phyloP scores from a whole-genome alignment of 768 basidiomycete genomes.

The Epithele typhae region DNA sequence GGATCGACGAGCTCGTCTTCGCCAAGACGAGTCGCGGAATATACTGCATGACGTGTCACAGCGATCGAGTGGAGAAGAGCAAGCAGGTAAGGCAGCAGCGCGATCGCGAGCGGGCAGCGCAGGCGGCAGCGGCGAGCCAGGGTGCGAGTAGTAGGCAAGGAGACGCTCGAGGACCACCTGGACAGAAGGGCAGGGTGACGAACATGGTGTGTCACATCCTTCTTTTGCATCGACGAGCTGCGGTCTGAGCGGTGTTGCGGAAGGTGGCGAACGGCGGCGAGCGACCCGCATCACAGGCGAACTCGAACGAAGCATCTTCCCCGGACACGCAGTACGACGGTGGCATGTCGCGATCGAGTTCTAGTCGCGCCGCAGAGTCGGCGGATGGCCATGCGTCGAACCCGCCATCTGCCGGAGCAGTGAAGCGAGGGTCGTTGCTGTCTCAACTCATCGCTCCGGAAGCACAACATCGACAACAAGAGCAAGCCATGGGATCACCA shows the following conservation, averaged over 20 bases:
- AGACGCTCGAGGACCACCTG: slow-evolving; percentile 6
- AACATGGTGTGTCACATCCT: slow-evolving; percentile 10
- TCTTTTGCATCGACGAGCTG: not conserved
- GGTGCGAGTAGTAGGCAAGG: slow-evolving; percentile 13
- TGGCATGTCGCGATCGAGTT: slow-evolving; percentile 10
- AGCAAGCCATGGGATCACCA: slow-evolving; percentile 4
- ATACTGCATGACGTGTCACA: slow-evolving; percentile 98
- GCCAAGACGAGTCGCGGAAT: slow-evolving; percentile 98
- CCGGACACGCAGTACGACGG: slow-evolving; percentile 7
- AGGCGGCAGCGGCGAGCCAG: slow-evolving; percentile 19
- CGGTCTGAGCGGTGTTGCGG: not conserved
- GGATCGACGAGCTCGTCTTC: slow-evolving; percentile 97
- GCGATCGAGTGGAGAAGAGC: slow-evolving; percentile 92
- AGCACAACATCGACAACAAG: slow-evolving; percentile 12
- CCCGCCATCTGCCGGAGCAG: slow-evolving; percentile 7
- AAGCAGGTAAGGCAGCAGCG: slow-evolving; percentile 63
- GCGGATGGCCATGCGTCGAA: slow-evolving; percentile 8
- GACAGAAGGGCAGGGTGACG: slow-evolving; percentile 31
- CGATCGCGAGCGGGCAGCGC: slow-evolving; percentile 38
- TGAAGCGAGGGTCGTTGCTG: slow-evolving; percentile 6
- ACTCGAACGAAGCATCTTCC: slow-evolving; percentile 8
- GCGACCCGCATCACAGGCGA: slow-evolving; percentile 8
- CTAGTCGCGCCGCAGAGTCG: slow-evolving; percentile 7
- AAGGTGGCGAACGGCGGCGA: not conserved
- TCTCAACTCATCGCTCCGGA: slow-evolving; percentile 4